A percentile compares a stretch with the other conserved stretches of the same genome.
Conservation (phyloP, 768 basidiomycete species). For the Mycena galopus region DNA sequence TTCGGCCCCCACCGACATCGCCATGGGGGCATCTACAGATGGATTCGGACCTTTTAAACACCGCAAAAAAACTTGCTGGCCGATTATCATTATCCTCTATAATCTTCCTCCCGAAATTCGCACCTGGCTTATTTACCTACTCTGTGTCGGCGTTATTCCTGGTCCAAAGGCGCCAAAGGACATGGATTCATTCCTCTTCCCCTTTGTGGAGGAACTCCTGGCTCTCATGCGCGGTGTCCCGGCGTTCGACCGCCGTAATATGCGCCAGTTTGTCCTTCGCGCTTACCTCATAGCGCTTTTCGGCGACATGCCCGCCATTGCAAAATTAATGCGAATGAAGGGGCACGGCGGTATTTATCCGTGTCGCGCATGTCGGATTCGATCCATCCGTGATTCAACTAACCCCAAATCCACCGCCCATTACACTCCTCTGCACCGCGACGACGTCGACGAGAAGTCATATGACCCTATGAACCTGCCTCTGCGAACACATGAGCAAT, state of each 20-base stretch:
- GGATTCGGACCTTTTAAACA: slow-evolving; percentile 56
- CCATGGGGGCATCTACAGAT: slow-evolving; percentile 58
- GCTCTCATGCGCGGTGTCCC: slow-evolving; percentile 52
- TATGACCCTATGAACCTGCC: slow-evolving; percentile 42
- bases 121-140: slow-evolving; percentile 57
- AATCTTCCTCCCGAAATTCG: slow-evolving; percentile 49
- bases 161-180: slow-evolving; percentile 59
- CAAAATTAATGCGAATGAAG: no score
- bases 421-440: slow-evolving; percentile 42
- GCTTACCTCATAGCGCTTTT: slow-evolving; percentile 48
- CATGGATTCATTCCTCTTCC: slow-evolving; percentile 57
- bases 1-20: slow-evolving; percentile 50
- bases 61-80: slow-evolving; percentile 53
- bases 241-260: slow-evolving; percentile 42
- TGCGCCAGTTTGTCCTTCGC: slow-evolving; percentile 44
- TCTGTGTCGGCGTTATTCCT: slow-evolving; percentile 59
- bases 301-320: slow-evolving; percentile 52
- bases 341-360: slow-evolving; percentile 49
- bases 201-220: slow-evolving; percentile 53
- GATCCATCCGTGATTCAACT: slow-evolving; percentile 36
- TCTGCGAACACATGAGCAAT: slow-evolving; percentile 25
- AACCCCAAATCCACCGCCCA: slow-evolving; percentile 2
- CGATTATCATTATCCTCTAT: slow-evolving; percentile 56
- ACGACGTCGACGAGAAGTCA: no score
- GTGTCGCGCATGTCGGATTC: slow-evolving; percentile 56